phyloP scores from a whole-genome alignment of 78 protist genomes.

The Speleostelium caveatum region DNA sequence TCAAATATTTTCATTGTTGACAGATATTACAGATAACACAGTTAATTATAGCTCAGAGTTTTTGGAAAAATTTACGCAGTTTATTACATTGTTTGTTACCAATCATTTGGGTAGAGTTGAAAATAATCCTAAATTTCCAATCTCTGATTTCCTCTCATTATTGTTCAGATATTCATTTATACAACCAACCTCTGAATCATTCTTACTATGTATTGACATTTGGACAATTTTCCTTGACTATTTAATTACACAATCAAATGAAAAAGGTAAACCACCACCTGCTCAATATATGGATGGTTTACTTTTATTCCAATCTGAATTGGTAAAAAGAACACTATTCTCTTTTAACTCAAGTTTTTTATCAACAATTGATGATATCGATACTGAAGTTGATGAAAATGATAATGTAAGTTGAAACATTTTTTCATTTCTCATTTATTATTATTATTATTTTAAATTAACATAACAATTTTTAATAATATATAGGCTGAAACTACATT shows the following conservation, averaged over 20 bases:
- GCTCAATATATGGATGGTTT: slow-evolving; percentile 62
- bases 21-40: slow-evolving; percentile 12
- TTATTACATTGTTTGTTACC: slow-evolving; percentile 37
- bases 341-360: slow-evolving; percentile 4
- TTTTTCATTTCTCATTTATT: no score
- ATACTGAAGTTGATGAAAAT: slow-evolving; percentile 5
- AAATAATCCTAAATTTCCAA: slow-evolving; percentile 52
- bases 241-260: neutral
- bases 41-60: slow-evolving; percentile 27
- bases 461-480: neutral
- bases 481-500: slow-evolving; percentile 6
- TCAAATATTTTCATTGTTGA: slow-evolving; percentile 40
- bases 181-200: slow-evolving; percentile 18
- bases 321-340: slow-evolving; percentile 37
- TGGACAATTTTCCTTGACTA: slow-evolving; percentile 63
- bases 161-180: slow-evolving; percentile 36
- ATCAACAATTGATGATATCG: slow-evolving; percentile 27
- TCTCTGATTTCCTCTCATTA: slow-evolving; percentile 26
- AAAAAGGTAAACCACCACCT: slow-evolving; percentile 4
- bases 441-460: neutral
- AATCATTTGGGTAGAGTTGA: slow-evolving; percentile 60
- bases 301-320: slow-evolving; percentile 42
- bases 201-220: slow-evolving; percentile 33
- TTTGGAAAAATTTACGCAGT: slow-evolving; percentile 41
- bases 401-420: neutral